Evolutionary conservation across 1,284 basidiomycete species (phyloP), one percentile per base, ranked within the genome.

Genomic region (Phellopilus nigrolimitatus): DNA sequence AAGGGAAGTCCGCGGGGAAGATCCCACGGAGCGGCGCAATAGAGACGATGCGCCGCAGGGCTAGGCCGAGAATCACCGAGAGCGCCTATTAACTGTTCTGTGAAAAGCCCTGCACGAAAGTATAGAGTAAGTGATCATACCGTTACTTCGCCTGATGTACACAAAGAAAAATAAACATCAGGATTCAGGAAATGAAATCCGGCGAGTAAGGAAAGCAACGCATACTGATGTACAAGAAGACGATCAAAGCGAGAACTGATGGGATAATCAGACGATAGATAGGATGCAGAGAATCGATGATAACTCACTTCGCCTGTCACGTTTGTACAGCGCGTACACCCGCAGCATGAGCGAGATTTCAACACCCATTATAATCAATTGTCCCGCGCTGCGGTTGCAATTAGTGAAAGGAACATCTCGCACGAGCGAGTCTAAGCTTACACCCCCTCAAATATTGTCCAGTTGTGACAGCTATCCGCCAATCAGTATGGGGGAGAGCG

Each of bases 331-430:
- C 9, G 47, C 47, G 12, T 40, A 48, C 12, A 48, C 19, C 5
- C 47, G 24, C 3, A 48, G 24, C 47, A 48, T 48, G 22, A 48
- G 37, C 21, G 37, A 40, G 2, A 48, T 37, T 34, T 48, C 47
- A 15, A 48, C 47, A 9, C 47, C 47, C 47, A 48, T 48, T 13
- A 48, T 19, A 21, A 48, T 27, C 33, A 48, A n/a, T 38, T 48
- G 47, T 24, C 47, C 47, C 3, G 47, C 37, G 24, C 47, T 48
- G 41, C 17, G 24, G 24, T 31, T 15, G 19, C 19, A 33, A 39
- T 37, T 12, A 15, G 19, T n/a, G 34, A 48, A n/a, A n/a, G 31
- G 31, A 33, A 12, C 31, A 33, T 9, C n/a, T 3, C 6, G 19
- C 38, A 12, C 9, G n/a, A n/a, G n/a, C 24, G 21, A 44, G 15